These are phyloP conservation scores for Chamaenerion angustifolium DNA, from an alignment of 345 rosid genomes.

Conservation along the genomic window DNA sequence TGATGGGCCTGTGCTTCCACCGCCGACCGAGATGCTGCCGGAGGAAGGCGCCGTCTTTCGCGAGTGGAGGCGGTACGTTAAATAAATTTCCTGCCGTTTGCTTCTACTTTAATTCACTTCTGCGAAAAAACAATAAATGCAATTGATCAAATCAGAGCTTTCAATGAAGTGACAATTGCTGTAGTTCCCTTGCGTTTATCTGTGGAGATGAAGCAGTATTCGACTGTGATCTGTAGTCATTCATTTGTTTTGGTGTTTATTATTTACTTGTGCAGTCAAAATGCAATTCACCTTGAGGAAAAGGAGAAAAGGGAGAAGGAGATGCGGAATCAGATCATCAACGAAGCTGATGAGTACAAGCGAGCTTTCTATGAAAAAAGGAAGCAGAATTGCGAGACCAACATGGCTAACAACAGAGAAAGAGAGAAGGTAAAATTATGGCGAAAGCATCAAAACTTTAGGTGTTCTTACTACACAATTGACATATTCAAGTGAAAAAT, in stretches of 20 bases:
- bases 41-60: slow-evolving; percentile 60
- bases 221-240: too few species aligned
- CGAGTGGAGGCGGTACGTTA: slow-evolving; percentile 71
- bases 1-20: slow-evolving; percentile 44
- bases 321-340: slow-evolving; percentile 72
- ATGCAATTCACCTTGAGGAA: slow-evolving; percentile 75
- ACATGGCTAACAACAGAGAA: slow-evolving; percentile 75
- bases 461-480: neutral
- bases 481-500: too few species aligned
- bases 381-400: slow-evolving; percentile 46
- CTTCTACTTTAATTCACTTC: neutral
- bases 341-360: slow-evolving; percentile 77
- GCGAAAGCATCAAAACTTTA: neutral
- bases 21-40: slow-evolving; percentile 40
- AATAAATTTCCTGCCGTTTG: too few species aligned
- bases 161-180: too few species aligned
- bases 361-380: slow-evolving; percentile 76
- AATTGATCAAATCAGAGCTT: too few species aligned
- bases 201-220: too few species aligned
- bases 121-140: too few species aligned
- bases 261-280: slow-evolving; percentile 33
- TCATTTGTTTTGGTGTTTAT: neutral
- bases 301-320: slow-evolving; percentile 93
- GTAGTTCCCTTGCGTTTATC: too few species aligned
- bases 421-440: slow-evolving; percentile 53